Evolutionary conservation across 805 yeast species (phyloP).

Genomic region (Nakazawaea ernobii): DNA sequence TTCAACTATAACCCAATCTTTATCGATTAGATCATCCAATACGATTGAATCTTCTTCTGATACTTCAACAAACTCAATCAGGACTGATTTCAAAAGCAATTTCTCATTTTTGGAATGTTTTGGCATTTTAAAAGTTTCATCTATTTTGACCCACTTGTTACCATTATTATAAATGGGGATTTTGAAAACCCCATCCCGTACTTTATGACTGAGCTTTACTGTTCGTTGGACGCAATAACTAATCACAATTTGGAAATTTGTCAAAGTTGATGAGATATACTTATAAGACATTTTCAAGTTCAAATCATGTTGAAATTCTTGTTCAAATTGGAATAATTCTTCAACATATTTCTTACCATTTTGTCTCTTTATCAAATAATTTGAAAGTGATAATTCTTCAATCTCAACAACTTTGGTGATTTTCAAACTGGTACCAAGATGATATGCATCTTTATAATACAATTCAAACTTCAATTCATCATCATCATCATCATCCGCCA

Average conservation of each 20-base stretch:
- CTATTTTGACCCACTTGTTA: constrained; percentile 20
- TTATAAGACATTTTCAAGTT: constrained; percentile 21
- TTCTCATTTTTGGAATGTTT: constrained; percentile 15
- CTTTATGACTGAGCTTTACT: constrained; percentile 20
- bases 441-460: constrained; percentile 22
- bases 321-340: constrained; percentile 24
- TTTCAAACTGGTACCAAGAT: constrained; percentile 31
- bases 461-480: constrained; percentile 18
- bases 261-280: constrained; percentile 9
- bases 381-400: constrained; percentile 10
- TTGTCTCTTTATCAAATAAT: not conserved
- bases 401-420: constrained; percentile 20
- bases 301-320: constrained; percentile 22
- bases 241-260: constrained; percentile 24
- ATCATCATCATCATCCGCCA: constrained; percentile 9
- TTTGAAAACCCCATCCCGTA: constrained; percentile 24
- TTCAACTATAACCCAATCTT: constrained; percentile 11
- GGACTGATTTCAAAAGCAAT: constrained; percentile 17
- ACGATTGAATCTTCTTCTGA: not conserved
- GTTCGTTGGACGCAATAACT: constrained; percentile 29
- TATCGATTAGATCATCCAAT: not conserved
- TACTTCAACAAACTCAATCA: constrained; percentile 8
- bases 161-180: constrained; percentile 23
- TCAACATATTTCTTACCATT: not conserved
- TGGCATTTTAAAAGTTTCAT: constrained; percentile 18